Percentiles rank a stretch among this genome's conserved stretches.
These are phyloP conservation scores for Prunus padus DNA, from an alignment of 306 rosid species.

Conservation along the genomic window DNA sequence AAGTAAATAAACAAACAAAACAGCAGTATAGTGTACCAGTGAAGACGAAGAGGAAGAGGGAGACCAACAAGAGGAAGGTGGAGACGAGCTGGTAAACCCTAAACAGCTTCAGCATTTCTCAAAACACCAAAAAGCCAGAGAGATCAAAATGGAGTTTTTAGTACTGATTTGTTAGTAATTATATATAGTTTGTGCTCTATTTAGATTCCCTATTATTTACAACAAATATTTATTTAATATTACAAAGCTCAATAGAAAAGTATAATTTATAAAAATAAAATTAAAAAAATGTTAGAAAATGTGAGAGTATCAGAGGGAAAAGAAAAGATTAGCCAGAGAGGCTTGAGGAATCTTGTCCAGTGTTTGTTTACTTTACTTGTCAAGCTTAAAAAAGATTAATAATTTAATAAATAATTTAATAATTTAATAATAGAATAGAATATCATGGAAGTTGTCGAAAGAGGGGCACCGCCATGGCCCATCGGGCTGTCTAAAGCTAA, in stretches of 20 bases:
- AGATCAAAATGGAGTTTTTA: background rate
- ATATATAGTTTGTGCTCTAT: conserved; percentile 4
- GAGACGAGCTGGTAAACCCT: conserved; percentile 39
- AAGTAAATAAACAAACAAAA: background rate
- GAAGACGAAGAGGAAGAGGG: conserved; percentile 24
- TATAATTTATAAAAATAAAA: background rate
- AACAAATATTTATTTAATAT: background rate
- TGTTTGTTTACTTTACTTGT: background rate
- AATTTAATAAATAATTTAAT: background rate
- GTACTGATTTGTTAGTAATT: conserved; percentile 1
- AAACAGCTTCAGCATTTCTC: conserved; percentile 45
- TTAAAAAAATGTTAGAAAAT: background rate
- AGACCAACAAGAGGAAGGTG: conserved; percentile 22
- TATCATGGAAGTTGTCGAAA: background rate
- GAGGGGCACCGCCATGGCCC: background rate
- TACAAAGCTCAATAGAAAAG: background rate
- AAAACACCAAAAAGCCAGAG: background rate
- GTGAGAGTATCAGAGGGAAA: background rate
- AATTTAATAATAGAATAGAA: background rate
- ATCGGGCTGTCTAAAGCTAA: background rate
- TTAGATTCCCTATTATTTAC: background rate
- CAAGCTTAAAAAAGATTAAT: background rate
- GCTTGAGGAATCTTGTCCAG: background rate
- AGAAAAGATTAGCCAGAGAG: background rate
- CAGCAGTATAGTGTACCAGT: conserved; percentile 20